Conservation (phyloP, 2,329 filamentous ascomycete genomes). For the Thelonectria blattea region DNA sequence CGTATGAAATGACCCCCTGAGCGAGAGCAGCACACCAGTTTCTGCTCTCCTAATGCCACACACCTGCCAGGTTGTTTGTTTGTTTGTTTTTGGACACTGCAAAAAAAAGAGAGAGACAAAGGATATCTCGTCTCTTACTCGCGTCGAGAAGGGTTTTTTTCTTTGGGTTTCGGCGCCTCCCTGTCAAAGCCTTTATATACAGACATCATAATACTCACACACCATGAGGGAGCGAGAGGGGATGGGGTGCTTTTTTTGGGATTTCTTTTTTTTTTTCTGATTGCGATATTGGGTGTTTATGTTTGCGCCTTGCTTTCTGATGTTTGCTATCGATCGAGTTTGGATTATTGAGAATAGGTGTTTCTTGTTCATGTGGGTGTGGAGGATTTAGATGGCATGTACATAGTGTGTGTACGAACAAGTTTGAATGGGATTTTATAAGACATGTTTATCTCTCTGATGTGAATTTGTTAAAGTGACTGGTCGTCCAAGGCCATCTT, state of each 20-base stretch:
- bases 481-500: too few species aligned
- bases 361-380: constrained; percentile 27
- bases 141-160: constrained; percentile 18
- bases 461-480: too few species aligned
- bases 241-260: constrained; percentile 17
- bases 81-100: constrained; percentile 21
- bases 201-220: constrained; percentile 33
- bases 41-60: constrained; percentile 29
- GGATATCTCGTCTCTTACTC: constrained; percentile 27
- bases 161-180: constrained; percentile 15
- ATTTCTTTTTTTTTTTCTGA: constrained; percentile 12
- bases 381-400: constrained; percentile 30
- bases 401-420: constrained; percentile 29
- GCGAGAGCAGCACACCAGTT: constrained; percentile 8
- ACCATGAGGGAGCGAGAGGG: constrained; percentile 22
- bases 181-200: constrained; percentile 22
- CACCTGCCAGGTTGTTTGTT: constrained; percentile 14
- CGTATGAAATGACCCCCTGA: constrained; percentile 19
- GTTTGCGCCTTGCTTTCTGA: not conserved
- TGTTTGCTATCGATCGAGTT: not conserved
- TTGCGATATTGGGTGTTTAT: constrained; percentile 6
- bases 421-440: constrained; percentile 30
- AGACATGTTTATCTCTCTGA: too few species aligned
- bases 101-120: constrained; percentile 30
- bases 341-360: constrained; percentile 6